A percentile compares a stretch with the other conserved stretches of the same genome.
Evolutionary conservation across 2,329 filamentous ascomycete genomes (phyloP).

Genomic region (Phaeosphaeria sp.): DNA sequence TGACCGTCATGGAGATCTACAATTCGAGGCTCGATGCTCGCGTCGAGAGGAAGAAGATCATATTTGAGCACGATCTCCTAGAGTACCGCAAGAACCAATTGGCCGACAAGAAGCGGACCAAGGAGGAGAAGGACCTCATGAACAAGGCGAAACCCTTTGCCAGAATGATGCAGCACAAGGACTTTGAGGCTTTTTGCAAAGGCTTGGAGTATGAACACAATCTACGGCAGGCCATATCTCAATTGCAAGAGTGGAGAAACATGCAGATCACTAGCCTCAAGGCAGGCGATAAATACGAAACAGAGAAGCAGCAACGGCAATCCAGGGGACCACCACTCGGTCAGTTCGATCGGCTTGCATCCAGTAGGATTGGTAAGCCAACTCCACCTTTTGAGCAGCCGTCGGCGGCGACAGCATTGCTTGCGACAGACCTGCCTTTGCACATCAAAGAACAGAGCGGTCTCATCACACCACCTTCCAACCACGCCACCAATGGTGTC

Average conservation of each 20-base stretch:
- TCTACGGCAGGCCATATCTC: conserved; percentile 83
- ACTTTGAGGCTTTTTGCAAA: conserved; percentile 85
- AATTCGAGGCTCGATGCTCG: conserved; percentile 89
- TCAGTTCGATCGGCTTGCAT: conserved; percentile 84
- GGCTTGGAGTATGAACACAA: conserved; percentile 91
- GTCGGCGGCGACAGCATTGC: conserved; percentile 75
- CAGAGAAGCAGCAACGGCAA: conserved; percentile 79
- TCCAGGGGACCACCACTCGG: conserved; percentile 73
- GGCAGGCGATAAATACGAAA: conserved; percentile 89
- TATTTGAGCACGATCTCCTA: conserved; percentile 92
- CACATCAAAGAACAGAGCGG: conserved; percentile 56
- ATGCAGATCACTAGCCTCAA: conserved; percentile 84
- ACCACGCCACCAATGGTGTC: conserved; percentile 58
- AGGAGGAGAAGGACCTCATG: conserved; percentile 89
- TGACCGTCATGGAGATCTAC: conserved; percentile 98
- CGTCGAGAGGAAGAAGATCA: conserved; percentile 92
- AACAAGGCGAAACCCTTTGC: conserved; percentile 97
- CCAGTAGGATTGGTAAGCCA: conserved; percentile 70
- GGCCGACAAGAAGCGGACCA: conserved; percentile 91
- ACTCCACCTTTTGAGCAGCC: conserved; percentile 70
- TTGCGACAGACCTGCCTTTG: conserved; percentile 78
- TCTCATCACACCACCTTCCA: conserved; percentile 49
- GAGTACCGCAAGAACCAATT: conserved; percentile 93
- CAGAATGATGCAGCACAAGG: conserved; percentile 91
- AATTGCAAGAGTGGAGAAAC: conserved; percentile 92